A percentile compares a stretch with the other conserved stretches of the same genome.
phyloP scores from a whole-genome alignment of 73 alveolate genomes.

The Paramecium tetraurelia region DNA sequence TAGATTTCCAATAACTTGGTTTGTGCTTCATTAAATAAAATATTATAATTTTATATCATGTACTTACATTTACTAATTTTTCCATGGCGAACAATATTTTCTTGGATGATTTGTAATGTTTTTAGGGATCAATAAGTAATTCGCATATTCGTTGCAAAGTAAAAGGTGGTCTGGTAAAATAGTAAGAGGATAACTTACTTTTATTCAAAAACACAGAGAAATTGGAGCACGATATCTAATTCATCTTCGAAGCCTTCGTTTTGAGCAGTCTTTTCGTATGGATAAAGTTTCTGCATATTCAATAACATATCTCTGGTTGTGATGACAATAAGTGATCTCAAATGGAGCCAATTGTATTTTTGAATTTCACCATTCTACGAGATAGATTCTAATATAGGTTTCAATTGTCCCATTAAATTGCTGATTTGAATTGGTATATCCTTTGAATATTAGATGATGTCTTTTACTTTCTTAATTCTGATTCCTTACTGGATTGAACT shows the following conservation, averaged over 20 bases:
- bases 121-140: not conserved
- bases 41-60: not conserved
- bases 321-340: not conserved
- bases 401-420: not conserved
- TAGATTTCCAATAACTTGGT: not conserved
- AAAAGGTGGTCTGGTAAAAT: not conserved
- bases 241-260: slow-evolving; percentile 38
- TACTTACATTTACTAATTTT: slow-evolving; percentile 35
- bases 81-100: slow-evolving; percentile 27
- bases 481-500: not conserved
- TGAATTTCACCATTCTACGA: not conserved
- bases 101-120: slow-evolving; percentile 4
- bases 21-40: not conserved
- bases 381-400: not conserved
- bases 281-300: not conserved
- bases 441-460: not conserved
- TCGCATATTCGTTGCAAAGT: slow-evolving; percentile 36
- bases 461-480: not conserved
- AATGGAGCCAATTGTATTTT: slow-evolving; percentile 8
- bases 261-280: not conserved
- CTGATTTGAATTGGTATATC: not conserved
- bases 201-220: slow-evolving; percentile 10
- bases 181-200: not conserved
- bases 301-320: slow-evolving; percentile 36
- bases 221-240: not conserved